Conservation (phyloP, 495 filamentous ascomycete genomes). For the Xylaria flabelliformis region DNA sequence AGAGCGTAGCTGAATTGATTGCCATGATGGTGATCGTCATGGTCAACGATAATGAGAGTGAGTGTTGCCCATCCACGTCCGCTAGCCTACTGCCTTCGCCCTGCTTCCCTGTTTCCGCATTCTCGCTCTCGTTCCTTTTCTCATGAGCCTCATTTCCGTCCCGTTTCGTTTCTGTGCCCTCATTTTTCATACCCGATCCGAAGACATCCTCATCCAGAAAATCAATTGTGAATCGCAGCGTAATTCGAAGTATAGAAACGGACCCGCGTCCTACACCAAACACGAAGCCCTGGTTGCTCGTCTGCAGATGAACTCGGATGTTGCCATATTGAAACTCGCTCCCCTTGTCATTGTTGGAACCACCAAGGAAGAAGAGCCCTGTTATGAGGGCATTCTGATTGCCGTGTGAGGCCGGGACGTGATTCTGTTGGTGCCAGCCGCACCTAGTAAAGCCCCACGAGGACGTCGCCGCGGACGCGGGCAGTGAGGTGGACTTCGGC, state of each 20-base stretch:
- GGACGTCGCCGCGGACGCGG: conserved; percentile 49
- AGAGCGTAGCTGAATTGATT: conserved; percentile 25
- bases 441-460: conserved; percentile 37
- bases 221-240: conserved; percentile 26
- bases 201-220: conserved; percentile 9
- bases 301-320: conserved; percentile 22
- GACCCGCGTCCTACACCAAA: conserved; percentile 17
- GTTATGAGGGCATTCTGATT: neutral
- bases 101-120: neutral
- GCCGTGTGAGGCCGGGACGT: conserved; percentile 1
- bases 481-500: conserved; percentile 53
- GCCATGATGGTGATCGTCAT: conserved; percentile 30
- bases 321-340: conserved; percentile 21
- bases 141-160: neutral
- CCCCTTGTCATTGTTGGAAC: conserved; percentile 11
- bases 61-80: conserved; percentile 10
- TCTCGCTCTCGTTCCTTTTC: neutral
- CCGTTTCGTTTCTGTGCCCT: conserved; percentile 12
- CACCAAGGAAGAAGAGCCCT: conserved; percentile 24
- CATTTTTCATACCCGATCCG: conserved; percentile 11
- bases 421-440: conserved; percentile 2
- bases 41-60: conserved; percentile 27
- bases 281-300: conserved; percentile 24
- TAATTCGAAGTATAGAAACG: conserved; percentile 23
- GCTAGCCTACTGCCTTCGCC: neutral